A percentile compares a stretch with the other conserved stretches of the same genome.
phyloP scores from a whole-genome alignment of 1,284 basidiomycete genomes.

The Sporisorium scitamineum region DNA sequence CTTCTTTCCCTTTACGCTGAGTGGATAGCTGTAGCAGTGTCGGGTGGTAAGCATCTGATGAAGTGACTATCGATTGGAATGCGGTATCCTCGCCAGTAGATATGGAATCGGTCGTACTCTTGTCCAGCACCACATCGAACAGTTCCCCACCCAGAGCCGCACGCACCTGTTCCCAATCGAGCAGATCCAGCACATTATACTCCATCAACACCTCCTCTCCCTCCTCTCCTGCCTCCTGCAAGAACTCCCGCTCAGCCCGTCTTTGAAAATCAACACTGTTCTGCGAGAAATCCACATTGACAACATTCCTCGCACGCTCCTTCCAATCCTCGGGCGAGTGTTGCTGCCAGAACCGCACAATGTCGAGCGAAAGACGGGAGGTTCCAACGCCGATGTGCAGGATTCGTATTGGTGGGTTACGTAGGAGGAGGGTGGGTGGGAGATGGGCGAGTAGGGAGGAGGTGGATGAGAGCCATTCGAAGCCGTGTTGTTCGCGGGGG shows the following conservation, averaged over 20 bases:
- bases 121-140: conserved; percentile 49
- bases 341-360: conserved; percentile 1
- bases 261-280: conserved; percentile 27
- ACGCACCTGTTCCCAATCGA: conserved; percentile 14
- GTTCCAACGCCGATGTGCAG: conserved; percentile 49
- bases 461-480: conserved; percentile 44
- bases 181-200: conserved; percentile 29
- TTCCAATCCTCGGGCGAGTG: conserved; percentile 19
- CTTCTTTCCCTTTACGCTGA: background rate
- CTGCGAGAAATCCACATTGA: conserved; percentile 39
- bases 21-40: background rate
- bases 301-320: conserved; percentile 10
- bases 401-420: conserved; percentile 11
- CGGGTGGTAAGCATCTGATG: background rate
- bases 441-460: conserved; percentile 10
- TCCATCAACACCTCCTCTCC: conserved; percentile 12
- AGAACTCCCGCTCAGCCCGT: background rate
- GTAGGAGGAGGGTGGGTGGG: background rate
- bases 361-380: conserved; percentile 24
- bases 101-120: conserved; percentile 48
- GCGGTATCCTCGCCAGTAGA: conserved; percentile 28
- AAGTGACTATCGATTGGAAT: background rate
- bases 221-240: background rate
- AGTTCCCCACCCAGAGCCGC: background rate
- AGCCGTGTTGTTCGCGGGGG: conserved; percentile 45